Evolutionary conservation across 129 eudicot genomes (phyloP), one percentile per base, ranked within the genome.

Genomic region (Tagetes patula): DNA sequence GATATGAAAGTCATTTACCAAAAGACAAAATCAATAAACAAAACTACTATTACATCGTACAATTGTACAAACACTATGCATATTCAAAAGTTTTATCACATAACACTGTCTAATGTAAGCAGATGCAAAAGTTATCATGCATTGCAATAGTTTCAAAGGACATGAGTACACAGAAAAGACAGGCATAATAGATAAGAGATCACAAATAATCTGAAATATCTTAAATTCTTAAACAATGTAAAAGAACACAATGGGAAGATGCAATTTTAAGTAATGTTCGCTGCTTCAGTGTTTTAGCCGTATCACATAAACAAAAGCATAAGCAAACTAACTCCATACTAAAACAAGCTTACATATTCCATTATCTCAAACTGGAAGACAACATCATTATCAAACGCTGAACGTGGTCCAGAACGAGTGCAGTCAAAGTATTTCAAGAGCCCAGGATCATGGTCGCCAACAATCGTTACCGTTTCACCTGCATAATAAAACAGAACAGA

Each of bases 391-490:
- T 94, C 98, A 67, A 94, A 94, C 8, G 96, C 98, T 30, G 98
- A 94, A 54, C 98, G 98, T 36, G 98, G 96, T 80, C 96, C 96
- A 42, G 98, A 86, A 42, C 98, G 88, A 2, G 98, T 87, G 81
- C 96, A 90, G 69, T 94, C 98, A 58, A 94, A 94, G 85, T 86
- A 94, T 65, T 78, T 94, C 81, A 94, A 76, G 79, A 94, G 78
- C 31, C 87, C 79, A 43, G 96, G 83, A 79, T 94, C 86, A 76
- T 94, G 98, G 75, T 94, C 98, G 54, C 98, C 98, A 20, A 94
- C 96, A 50, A 94, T 82, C 12, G 98, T 86, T 49, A 94, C 84
- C 0, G 98, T 90, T 76, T 90, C 98, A 72, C 98, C 98, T 94
- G 86, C 70, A 82, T 38, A 47, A 81, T n/a, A 62, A 62, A 58